Percentiles rank a stretch among this genome's conserved stretches.
Evolutionary conservation across 2,329 filamentous ascomycete species (phyloP).

Genomic region (Pseudonectria buxi): DNA sequence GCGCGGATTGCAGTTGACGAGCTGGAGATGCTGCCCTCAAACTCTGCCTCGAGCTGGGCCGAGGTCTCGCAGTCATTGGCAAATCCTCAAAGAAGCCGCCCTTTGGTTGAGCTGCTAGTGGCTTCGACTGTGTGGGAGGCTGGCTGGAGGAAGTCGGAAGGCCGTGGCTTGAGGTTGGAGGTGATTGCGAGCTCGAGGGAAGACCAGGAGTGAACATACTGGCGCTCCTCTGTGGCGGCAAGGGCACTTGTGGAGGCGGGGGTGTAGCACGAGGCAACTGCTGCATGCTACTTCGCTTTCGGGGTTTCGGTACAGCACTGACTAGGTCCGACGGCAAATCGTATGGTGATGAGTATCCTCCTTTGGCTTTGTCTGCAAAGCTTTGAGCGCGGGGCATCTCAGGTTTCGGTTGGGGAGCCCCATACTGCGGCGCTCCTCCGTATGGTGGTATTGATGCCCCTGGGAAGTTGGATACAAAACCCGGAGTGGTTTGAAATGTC

Average conservation of each 20-base stretch:
- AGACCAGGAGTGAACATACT: conserved; percentile 43
- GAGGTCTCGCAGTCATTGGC: conserved; percentile 55
- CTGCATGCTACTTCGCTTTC: conserved; percentile 56
- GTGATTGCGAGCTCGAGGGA: conserved; percentile 16
- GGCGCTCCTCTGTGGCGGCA: conserved; percentile 54
- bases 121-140: conserved; percentile 25
- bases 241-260: conserved; percentile 33
- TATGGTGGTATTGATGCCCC: conserved; percentile 19
- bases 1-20: conserved; percentile 23
- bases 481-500: conserved; percentile 7
- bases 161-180: conserved; percentile 30
- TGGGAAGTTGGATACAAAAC: conserved; percentile 15
- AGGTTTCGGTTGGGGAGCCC: conserved; percentile 32
- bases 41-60: conserved; percentile 51
- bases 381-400: conserved; percentile 61
- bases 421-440: conserved; percentile 28
- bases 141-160: conserved; percentile 25
- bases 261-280: conserved; percentile 42
- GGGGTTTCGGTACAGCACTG: conserved; percentile 49
- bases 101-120: conserved; percentile 32
- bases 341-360: conserved; percentile 89
- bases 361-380: conserved; percentile 84
- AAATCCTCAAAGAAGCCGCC: conserved; percentile 73
- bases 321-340: conserved; percentile 84
- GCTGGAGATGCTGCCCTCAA: conserved; percentile 37